Evolutionary conservation across 345 rosid genomes (phyloP), one percentile per base, ranked within the genome.

Genomic region (Eucalyptus guilfoylei): DNA sequence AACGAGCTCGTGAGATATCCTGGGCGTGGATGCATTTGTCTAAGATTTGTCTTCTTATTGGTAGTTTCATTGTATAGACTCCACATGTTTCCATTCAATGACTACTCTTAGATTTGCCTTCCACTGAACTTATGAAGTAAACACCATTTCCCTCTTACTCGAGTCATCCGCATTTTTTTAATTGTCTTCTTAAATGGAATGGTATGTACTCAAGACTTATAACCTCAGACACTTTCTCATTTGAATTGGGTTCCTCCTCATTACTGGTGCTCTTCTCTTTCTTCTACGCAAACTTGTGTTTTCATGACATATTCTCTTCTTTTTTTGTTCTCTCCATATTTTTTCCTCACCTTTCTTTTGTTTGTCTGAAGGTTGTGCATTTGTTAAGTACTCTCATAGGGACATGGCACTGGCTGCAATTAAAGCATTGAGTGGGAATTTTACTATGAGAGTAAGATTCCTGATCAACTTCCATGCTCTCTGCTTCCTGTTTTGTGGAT

Each of bases 391-490:
- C 92, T 90, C 95, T 88, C 92, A 93, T 86, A 93, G 92, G 90
- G 97, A 96, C 89, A 96, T 95, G 99, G 99, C 98, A 54, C 48
- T 95, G 90, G 97, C 96, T 69, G 99, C 99, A 89, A 96, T 97
- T 87, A 93, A 94, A 92, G 96, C 93, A 91, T 91, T 96, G 93
- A 92, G 92, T 92, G 99, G 98, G 89, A 69, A 90, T 86, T 96
- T 95, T 92, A 95, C 93, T 23, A 96, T 96, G 95, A 92, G 95
- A 92, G 99, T 97, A 94, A 89, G 89, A 83, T 88, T 67, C 80
- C 47, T n/a, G 88, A 89, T 64, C 80, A 37, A 34, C 86, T 85
- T 88, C 49, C 42, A 50, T 24, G 24, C 32, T 42, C 44, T 88
- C 85, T 86, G 50, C 91, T 88, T 88, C 88, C 60, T 83, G 47